Conservation (phyloP, 257 asterid species). For the Prunella vulgaris region DNA sequence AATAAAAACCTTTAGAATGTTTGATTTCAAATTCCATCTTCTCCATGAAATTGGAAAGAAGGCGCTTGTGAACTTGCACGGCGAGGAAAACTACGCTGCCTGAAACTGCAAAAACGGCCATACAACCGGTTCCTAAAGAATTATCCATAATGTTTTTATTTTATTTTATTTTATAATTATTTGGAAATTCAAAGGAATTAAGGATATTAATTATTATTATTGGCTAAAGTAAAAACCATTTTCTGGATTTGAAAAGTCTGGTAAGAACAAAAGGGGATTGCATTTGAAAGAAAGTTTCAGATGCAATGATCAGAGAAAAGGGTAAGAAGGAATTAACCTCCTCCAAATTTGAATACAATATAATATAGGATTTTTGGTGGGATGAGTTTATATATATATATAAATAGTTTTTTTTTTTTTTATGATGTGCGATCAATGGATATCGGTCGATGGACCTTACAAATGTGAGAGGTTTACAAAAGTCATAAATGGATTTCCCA, state of each 20-base stretch:
- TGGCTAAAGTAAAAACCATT: conserved; percentile 30
- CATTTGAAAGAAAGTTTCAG: conserved; percentile 16
- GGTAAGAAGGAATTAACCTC: not conserved
- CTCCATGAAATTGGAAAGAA: conserved; percentile 76
- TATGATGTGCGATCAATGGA: conserved; percentile 5
- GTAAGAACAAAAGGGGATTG: conserved; percentile 23
- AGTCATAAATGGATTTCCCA: not conserved
- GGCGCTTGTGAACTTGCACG: conserved; percentile 73
- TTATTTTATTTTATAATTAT: not conserved
- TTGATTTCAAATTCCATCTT: conserved; percentile 61
- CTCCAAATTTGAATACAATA: not conserved
- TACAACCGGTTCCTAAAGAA: conserved; percentile 52
- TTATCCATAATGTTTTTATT: conserved; percentile 43
- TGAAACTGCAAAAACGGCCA: conserved; percentile 88
- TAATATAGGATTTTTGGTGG: not conserved
- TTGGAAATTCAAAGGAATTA: not conserved
- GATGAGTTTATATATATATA: not conserved
- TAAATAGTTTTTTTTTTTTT: not conserved
- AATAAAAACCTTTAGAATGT: conserved; percentile 24
- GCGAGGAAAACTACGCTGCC: conserved; percentile 82
- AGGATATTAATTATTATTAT: not conserved
- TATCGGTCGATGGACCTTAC: conserved; percentile 14
- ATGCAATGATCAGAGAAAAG: not conserved
- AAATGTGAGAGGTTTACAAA: not conserved
- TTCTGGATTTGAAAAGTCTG: conserved; percentile 26